Evolutionary conservation across 345 rosid genomes (phyloP).

Genomic region (Bruguiera parviflora): DNA sequence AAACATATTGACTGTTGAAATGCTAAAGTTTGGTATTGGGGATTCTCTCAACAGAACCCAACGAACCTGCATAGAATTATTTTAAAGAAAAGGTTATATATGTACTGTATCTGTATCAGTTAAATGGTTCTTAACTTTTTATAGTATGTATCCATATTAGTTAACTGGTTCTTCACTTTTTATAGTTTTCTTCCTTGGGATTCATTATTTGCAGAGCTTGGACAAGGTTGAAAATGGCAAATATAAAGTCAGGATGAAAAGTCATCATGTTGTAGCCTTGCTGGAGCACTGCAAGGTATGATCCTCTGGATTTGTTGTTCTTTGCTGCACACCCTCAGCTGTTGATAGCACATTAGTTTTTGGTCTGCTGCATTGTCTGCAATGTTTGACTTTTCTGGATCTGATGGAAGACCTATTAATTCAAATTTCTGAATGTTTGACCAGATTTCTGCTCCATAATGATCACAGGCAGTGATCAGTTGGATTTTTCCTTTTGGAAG

Average conservation of each 20-base stretch:
- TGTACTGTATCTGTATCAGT: background rate
- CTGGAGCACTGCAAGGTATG: constrained; percentile 86
- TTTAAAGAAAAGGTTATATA: too few relatives aligned
- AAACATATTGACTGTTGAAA: background rate
- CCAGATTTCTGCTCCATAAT: background rate
- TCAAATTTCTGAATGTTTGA: background rate
- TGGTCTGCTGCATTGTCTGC: background rate
- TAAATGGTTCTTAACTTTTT: background rate
- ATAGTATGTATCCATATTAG: background rate
- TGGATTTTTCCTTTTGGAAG: background rate
- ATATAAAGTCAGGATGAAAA: constrained; percentile 65
- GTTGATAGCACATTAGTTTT: background rate
- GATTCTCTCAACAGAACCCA: background rate
- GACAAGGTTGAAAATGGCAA: constrained; percentile 57
- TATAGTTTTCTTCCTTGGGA: background rate
- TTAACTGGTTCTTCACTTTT: background rate
- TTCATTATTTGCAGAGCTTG: constrained; percentile 53
- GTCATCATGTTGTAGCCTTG: constrained; percentile 61
- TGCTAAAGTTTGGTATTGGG: background rate
- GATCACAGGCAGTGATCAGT: background rate
- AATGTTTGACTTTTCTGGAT: background rate
- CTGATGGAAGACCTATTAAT: too few relatives aligned
- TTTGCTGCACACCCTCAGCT: background rate
- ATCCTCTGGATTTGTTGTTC: constrained; percentile 9
- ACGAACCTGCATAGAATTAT: too few relatives aligned